Conservation (phyloP, 345 rosid species). For the Citrus maxima region DNA sequence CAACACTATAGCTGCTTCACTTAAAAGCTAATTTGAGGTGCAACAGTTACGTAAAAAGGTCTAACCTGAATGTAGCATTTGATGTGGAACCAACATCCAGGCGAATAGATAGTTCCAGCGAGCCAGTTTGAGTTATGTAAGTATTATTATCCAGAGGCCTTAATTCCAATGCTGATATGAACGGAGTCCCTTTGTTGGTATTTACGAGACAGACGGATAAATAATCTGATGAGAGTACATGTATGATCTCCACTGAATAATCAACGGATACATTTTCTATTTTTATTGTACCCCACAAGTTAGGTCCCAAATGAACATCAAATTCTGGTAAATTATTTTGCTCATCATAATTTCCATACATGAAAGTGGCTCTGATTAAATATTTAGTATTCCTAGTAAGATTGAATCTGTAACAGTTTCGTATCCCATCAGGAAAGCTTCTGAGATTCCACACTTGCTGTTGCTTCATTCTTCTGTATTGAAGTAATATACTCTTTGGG, state of each 20-base stretch:
- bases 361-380: slow-evolving; percentile 44
- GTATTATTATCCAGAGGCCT: slow-evolving; percentile 31
- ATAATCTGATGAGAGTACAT: slow-evolving; percentile 26
- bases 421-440: slow-evolving; percentile 34
- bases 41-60: neutral
- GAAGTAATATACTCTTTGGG: slow-evolving; percentile 11
- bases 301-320: slow-evolving; percentile 47
- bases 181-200: slow-evolving; percentile 37
- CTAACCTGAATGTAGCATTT: slow-evolving; percentile 19
- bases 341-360: slow-evolving; percentile 55
- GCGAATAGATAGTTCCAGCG: neutral
- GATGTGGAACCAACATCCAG: slow-evolving; percentile 18
- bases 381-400: slow-evolving; percentile 29
- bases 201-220: slow-evolving; percentile 48
- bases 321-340: slow-evolving; percentile 28
- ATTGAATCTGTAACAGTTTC: slow-evolving; percentile 32
- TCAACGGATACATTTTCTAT: slow-evolving; percentile 11
- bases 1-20: too few relatives aligned
- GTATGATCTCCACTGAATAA: slow-evolving; percentile 27
- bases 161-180: slow-evolving; percentile 46
- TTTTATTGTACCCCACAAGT: slow-evolving; percentile 29
- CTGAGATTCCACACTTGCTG: slow-evolving; percentile 26
- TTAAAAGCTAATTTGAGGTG: too few relatives aligned
- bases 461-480: slow-evolving; percentile 14
- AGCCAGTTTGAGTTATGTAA: slow-evolving; percentile 13